Conservation (phyloP, 768 basidiomycete genomes). For the Mycena leptocephala region DNA sequence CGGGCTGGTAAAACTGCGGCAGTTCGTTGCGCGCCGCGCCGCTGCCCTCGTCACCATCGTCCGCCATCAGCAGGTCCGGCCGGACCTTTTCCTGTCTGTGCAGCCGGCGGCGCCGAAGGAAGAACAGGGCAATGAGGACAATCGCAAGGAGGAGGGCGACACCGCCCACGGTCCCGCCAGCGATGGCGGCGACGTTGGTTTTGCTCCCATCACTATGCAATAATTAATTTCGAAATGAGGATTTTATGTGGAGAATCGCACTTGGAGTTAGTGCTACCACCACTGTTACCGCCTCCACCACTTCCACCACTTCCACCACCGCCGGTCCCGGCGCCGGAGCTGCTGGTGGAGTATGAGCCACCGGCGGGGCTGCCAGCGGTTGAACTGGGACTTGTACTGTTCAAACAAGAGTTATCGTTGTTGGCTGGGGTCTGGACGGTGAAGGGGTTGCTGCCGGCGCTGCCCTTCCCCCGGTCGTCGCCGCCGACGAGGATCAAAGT, state of each 20-base stretch:
- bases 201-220: conserved; percentile 18
- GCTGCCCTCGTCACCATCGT: conserved; percentile 53
- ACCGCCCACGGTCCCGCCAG: conserved; percentile 72
- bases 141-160: conserved; percentile 64
- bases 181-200: conserved; percentile 66
- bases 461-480: conserved; percentile 77
- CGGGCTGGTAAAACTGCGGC: conserved; percentile 82
- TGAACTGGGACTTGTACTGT: conserved; percentile 77
- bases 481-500: conserved; percentile 78
- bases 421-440: conserved; percentile 69
- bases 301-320: not conserved
- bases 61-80: conserved; percentile 79
- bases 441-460: conserved; percentile 75
- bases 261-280: conserved; percentile 39
- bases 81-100: conserved; percentile 65
- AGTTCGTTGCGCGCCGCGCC: conserved; percentile 56
- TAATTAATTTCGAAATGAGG: not conserved
- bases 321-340: conserved; percentile 40
- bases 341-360: conserved; percentile 74
- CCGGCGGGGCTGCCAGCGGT: conserved; percentile 86
- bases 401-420: conserved; percentile 71
- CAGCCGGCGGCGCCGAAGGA: conserved; percentile 64
- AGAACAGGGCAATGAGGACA: conserved; percentile 61
- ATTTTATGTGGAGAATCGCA: not conserved
- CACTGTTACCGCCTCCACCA: not conserved